Base-by-base conservation (phyloP, 208 protist genomes). In the Borovskyia barvae region DNA sequence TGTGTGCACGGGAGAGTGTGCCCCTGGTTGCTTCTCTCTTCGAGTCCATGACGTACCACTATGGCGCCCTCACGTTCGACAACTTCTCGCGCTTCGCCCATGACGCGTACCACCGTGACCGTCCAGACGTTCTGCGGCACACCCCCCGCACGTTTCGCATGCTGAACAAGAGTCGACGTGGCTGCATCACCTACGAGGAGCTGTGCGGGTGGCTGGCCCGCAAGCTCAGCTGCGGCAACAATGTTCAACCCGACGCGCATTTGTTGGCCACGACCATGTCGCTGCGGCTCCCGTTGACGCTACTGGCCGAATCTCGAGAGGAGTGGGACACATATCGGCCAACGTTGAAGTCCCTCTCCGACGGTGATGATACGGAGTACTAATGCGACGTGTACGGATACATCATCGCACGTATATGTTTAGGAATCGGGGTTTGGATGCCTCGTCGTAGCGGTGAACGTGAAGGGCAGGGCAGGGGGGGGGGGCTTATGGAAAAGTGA, bases 151-250 rank as follows among this genome's bases (percentile, higher is more conserved):
- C 87, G 32, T 95, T 95, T 52, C 85, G 88, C 35, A 81, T 67
- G 50, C 59, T 95, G 17, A 89, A 95, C 80, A 75, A 75, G 42
- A 82, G 74, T 9, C 80, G 85, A 1, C 74, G 74, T 9, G 88
- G 85, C 17, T 77, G 75, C 52, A 87, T 95, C 55, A 85, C 70
- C 15, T 92, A 85, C 56, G 88, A 95, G 59, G 88, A 95, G 65
- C 58, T 95, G 15, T 95, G 88, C 50, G 60, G 75, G 6, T 95
- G 85, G 85, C 69, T 95, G 61, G 88, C 84, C 12, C 79, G 83
- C 9, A 90, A 91, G 65, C 71, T 95, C 7, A 91, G 82, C 49
- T 85, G 77, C 41, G 82, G 85, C 26, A 72, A 68, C 51, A 81
- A 82, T 28, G 22, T 74, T 15, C 66, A 74, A 14, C 88, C 88